These are phyloP conservation scores for Kalmusia sp. DNA, from an alignment of 2,329 filamentous ascomycete genomes.

Conservation along the genomic window DNA sequence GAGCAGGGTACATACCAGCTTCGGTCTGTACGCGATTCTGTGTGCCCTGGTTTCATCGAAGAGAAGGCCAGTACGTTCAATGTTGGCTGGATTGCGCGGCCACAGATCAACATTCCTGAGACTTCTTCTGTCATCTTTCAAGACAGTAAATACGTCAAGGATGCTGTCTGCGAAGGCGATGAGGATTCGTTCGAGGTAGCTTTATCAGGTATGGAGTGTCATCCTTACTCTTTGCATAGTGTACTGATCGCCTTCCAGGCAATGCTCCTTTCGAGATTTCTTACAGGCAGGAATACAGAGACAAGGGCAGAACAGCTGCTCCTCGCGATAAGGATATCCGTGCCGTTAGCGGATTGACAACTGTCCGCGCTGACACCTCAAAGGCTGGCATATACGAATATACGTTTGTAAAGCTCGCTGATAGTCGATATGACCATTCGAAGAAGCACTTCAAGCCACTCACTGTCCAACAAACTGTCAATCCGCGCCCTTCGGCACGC, in stretches of 20 bases:
- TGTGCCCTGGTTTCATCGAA: slow-evolving; percentile 84
- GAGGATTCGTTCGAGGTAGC: slow-evolving; percentile 86
- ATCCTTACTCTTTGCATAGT: not conserved
- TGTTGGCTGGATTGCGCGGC: slow-evolving; percentile 85
- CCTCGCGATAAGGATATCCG: slow-evolving; percentile 76
- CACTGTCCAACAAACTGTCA: slow-evolving; percentile 80
- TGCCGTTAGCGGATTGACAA: slow-evolving; percentile 76
- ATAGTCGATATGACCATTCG: slow-evolving; percentile 84
- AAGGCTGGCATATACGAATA: slow-evolving; percentile 87
- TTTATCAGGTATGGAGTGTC: slow-evolving; percentile 68
- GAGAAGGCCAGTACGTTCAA: slow-evolving; percentile 75
- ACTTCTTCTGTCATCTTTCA: slow-evolving; percentile 64
- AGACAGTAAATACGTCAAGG: slow-evolving; percentile 70
- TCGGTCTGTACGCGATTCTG: slow-evolving; percentile 75
- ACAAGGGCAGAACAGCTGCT: slow-evolving; percentile 63
- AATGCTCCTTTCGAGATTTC: slow-evolving; percentile 81
- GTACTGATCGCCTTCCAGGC: slow-evolving; percentile 56
- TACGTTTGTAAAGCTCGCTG: slow-evolving; percentile 80
- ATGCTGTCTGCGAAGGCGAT: slow-evolving; percentile 91
- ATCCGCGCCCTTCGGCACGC: slow-evolving; percentile 79
- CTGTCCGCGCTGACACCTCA: slow-evolving; percentile 84
- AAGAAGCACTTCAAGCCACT: slow-evolving; percentile 70
- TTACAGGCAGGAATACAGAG: slow-evolving; percentile 79
- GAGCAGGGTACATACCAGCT: slow-evolving; percentile 81
- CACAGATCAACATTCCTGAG: slow-evolving; percentile 71